Evolutionary conservation across 179 eudicot species (phyloP).

Genomic region (Actinidia arguta): DNA sequence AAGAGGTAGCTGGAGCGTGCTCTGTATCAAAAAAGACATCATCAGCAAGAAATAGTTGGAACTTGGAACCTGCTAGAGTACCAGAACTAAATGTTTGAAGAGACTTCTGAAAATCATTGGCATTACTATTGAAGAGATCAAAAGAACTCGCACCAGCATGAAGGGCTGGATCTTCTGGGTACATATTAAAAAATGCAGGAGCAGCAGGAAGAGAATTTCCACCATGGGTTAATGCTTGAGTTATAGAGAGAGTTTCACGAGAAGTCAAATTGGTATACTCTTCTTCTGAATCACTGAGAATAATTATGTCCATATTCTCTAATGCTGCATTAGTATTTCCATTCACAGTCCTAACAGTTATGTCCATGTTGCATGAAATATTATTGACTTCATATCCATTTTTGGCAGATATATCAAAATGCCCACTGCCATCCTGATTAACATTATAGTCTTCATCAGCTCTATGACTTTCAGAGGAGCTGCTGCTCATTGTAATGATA

Average conservation of each 20-base stretch:
- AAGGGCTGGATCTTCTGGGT: slow-evolving; percentile 48
- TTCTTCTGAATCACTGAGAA: slow-evolving; percentile 82
- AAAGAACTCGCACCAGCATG: slow-evolving; percentile 53
- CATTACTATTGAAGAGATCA: slow-evolving; percentile 51
- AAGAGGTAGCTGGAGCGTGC: slow-evolving; percentile 42
- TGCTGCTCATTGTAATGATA: slow-evolving; percentile 66
- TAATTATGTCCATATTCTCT: slow-evolving; percentile 45
- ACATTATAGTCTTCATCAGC: slow-evolving; percentile 76
- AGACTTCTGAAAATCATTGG: slow-evolving; percentile 60
- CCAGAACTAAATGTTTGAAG: slow-evolving; percentile 61
- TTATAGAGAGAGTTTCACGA: slow-evolving; percentile 38
- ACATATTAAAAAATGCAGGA: slow-evolving; percentile 54
- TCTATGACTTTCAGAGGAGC: slow-evolving; percentile 53
- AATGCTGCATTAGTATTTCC: slow-evolving; percentile 32
- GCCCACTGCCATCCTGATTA: slow-evolving; percentile 56
- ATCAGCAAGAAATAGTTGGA: slow-evolving; percentile 66
- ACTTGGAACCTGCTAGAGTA: slow-evolving; percentile 52
- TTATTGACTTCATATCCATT: slow-evolving; percentile 45
- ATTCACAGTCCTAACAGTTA: slow-evolving; percentile 14
- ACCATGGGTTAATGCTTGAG: slow-evolving; percentile 31
- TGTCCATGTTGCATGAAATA: slow-evolving; percentile 17
- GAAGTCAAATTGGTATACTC: slow-evolving; percentile 49
- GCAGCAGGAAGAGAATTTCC: slow-evolving; percentile 45
- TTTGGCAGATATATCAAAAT: slow-evolving; percentile 44
- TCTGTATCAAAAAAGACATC: slow-evolving; percentile 51